Evolutionary conservation across 768 basidiomycete genomes (phyloP).

Genomic region (Amanita molliuscula): DNA sequence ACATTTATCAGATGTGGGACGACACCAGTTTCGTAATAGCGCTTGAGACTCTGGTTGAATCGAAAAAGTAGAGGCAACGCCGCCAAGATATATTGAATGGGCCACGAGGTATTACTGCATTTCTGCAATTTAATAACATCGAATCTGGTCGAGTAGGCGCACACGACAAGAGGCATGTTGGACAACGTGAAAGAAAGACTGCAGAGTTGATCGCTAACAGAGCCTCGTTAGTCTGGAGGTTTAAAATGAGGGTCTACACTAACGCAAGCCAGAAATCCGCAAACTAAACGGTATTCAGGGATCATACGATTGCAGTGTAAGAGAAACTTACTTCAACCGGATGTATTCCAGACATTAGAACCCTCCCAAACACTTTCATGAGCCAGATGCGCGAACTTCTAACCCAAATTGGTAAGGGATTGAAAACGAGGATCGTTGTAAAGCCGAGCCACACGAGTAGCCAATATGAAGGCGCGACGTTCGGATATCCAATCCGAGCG

Average conservation of each 20-base stretch:
- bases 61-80: conserved; percentile 67
- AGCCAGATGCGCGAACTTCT: conserved; percentile 75
- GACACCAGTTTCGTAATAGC: conserved; percentile 71
- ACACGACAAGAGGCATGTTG: conserved; percentile 64
- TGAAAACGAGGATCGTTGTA: conserved; percentile 45
- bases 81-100: conserved; percentile 45
- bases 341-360: conserved; percentile 59
- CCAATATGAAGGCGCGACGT: conserved; percentile 64
- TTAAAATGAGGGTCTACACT: conserved; percentile 9
- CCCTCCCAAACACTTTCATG: conserved; percentile 46
- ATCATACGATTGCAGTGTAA: not conserved
- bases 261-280: conserved; percentile 88
- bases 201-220: conserved; percentile 69
- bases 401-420: conserved; percentile 65
- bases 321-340: conserved; percentile 56
- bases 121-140: conserved; percentile 31
- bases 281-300: conserved; percentile 35
- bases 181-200: conserved; percentile 69
- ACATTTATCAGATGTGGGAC: conserved; percentile 85
- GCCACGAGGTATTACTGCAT: conserved; percentile 50
- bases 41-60: conserved; percentile 77
- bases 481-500: conserved; percentile 39
- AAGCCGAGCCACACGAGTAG: conserved; percentile 75
- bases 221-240: not conserved
- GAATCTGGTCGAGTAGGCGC: conserved; percentile 56